Evolutionary conservation across 139 green algal genomes (phyloP).

Genomic region (Marvania coccoides): DNA sequence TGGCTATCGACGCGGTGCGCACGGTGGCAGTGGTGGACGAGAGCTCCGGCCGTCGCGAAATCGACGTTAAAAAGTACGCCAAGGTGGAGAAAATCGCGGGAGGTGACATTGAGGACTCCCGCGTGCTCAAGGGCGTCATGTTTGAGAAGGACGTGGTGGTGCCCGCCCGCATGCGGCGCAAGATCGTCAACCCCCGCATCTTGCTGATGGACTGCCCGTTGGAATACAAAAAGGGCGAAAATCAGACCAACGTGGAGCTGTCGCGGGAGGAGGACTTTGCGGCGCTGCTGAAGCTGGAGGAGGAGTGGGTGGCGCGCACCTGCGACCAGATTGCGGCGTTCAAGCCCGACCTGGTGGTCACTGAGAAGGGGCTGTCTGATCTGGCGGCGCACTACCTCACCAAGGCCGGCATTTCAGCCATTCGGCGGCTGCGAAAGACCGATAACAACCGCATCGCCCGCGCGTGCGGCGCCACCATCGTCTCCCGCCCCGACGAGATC

Average conservation of each 20-base stretch:
- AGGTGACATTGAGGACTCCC: conserved; percentile 73
- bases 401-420: conserved; percentile 87
- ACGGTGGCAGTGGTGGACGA: conserved; percentile 59
- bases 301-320: conserved; percentile 79
- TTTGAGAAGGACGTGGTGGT: conserved; percentile 98
- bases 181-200: conserved; percentile 90
- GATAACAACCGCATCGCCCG: conserved; percentile 98
- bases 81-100: conserved; percentile 98
- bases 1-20: conserved; percentile 90
- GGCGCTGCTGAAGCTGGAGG: conserved; percentile 90
- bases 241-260: conserved; percentile 98
- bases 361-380: conserved; percentile 94
- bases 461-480: conserved; percentile 90
- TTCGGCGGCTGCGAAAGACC: conserved; percentile 95
- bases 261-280: conserved; percentile 93
- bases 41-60: conserved; percentile 60
- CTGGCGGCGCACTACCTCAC: conserved; percentile 89
- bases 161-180: conserved; percentile 88
- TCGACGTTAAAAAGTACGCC: conserved; percentile 97
- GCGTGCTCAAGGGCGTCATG: conserved; percentile 92
- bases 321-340: conserved; percentile 79
- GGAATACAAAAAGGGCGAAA: conserved; percentile 99
- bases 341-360: conserved; percentile 98
- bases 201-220: conserved; percentile 97
- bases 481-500: conserved; percentile 63